Evolutionary conservation across 352 stramenopile genomes (phyloP), one percentile per base, ranked within the genome.

Genomic region (Thalassiosira pacifica): DNA sequence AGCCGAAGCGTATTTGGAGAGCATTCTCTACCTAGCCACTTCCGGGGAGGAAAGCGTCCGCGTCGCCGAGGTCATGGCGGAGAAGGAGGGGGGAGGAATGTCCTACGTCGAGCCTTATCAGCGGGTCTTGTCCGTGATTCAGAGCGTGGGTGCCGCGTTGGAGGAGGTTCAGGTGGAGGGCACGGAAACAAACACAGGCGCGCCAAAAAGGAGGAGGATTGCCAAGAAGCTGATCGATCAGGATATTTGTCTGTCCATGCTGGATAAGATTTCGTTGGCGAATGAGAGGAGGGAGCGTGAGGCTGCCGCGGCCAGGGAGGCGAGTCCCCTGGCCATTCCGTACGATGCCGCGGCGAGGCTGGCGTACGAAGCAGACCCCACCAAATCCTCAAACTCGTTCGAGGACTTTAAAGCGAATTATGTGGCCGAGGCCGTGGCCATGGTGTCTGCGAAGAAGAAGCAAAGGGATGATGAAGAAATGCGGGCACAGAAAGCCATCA

Each of bases 201-300:
- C 75, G 6, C 68, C 75, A 34, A 65, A 71, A 34, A 83, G 72
- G 37, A 82, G 78, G 71, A 29, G 63, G 24, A 93, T 95, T 79
- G 80, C 89, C 2, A 71, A 72, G 19, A 92, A 93, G 53, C 71
- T 95, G 16, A 72, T 89, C 19, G 86, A 95, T 90, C 68, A 92
- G 70, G 90, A 95, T 86, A 89, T 95, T 76, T 94, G 90, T 85
- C 77, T 94, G 34, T 93, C 88, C 0, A 90, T 95, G 80, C 57
- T 95, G 29, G 92, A 95, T 70, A 94, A 92, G 79, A 89, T 94
- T 55, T 61, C 29, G 11, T 71, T 92, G 24, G 37, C 68, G 18
- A 88, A 93, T 79, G 71, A 86, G 53, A 82, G 42, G 59, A 86
- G 72, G 22, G 24, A 42, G 27, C 4, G 48, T 16, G 11, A 34